Base-by-base conservation (phyloP, 306 rosid species). In the Quercus suber region DNA sequence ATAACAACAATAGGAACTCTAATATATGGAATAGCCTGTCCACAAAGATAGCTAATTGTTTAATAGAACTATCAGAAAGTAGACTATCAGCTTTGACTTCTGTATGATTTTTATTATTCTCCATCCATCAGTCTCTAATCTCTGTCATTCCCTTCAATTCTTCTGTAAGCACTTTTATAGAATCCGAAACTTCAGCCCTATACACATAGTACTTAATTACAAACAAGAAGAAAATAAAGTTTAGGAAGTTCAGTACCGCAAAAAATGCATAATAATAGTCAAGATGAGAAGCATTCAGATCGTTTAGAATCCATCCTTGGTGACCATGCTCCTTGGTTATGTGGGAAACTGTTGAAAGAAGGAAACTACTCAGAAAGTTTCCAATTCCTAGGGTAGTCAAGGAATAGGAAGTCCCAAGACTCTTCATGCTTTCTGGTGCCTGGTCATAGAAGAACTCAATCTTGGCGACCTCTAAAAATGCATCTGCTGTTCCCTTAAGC, bases 391-490 rank as follows among this genome's bases (percentile, higher is more conserved):
- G 77, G 9, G 92, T 92, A 58, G 97, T 94, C 57, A 84, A 88
- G 81, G 89, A 63, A 58, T 85, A 92, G 0, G 97, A 92, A 60
- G 97, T 92, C 58, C 99, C 97, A 55, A 92, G 90, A 33, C 97
- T 92, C 77, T 92, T 92, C 97, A 92, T 92, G n/a, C 81, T 85
- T 74, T 90, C 97, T 0, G 97, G 99, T 30, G 97, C 94, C 69
- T 95, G 99, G 49, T 95, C 99, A 43, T 95, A 92, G 86, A 95
- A 95, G 74, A 95, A 95, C 56, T 95, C 99, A 14, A 95, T 72
- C 81, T 88, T 91, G 6, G 97, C 97, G 67, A 92, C 90, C 76
- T 92, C 97, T 10, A 89, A 56, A 74, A 92, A 95, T 6, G 97
- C 92, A 82, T 92, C 97, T 1, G 97, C 94, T 28, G 83, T 86